A percentile compares a stretch with the other conserved stretches of the same genome.
Conservation (phyloP, 1,139 yeast genomes). For the Lizanozyma gosingica region DNA sequence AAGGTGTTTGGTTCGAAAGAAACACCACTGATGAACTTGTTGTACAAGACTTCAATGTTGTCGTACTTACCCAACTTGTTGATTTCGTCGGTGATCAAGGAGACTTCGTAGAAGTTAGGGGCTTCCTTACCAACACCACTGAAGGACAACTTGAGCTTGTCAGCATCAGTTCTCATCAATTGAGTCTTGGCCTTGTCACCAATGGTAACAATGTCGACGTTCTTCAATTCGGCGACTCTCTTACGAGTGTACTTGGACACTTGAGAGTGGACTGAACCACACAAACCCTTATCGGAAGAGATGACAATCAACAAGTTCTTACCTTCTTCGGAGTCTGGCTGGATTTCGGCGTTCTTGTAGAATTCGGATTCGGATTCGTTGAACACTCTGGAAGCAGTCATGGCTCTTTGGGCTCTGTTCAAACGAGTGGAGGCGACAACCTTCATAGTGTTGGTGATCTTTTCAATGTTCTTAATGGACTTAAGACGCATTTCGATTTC, state of each 20-base stretch:
- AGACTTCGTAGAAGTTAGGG: conserved; percentile 86
- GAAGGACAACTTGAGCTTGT: conserved; percentile 64
- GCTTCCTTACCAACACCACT: conserved; percentile 94
- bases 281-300: conserved; percentile 95
- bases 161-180: conserved; percentile 72
- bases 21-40: conserved; percentile 80
- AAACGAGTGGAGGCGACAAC: conserved; percentile 97
- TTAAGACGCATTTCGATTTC: conserved; percentile 97
- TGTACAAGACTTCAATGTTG: conserved; percentile 75
- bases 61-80: conserved; percentile 60
- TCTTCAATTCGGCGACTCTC: conserved; percentile 45
- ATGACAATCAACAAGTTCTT: conserved; percentile 75
- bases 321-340: conserved; percentile 38
- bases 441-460: conserved; percentile 99
- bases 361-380: conserved; percentile 75
- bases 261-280: conserved; percentile 97
- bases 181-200: conserved; percentile 95
- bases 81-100: conserved; percentile 83
- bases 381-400: conserved; percentile 82
- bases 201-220: conserved; percentile 74
- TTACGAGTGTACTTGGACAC: conserved; percentile 80
- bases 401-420: conserved; percentile 92
- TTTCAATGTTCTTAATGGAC: conserved; percentile 97
- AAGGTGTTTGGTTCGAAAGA: conserved; percentile 78
- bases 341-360: conserved; percentile 64